Percentiles rank a stretch among this genome's conserved stretches.
phyloP scores from a whole-genome alignment of 148 eudicot genomes.

The Spergularia bocconei region DNA sequence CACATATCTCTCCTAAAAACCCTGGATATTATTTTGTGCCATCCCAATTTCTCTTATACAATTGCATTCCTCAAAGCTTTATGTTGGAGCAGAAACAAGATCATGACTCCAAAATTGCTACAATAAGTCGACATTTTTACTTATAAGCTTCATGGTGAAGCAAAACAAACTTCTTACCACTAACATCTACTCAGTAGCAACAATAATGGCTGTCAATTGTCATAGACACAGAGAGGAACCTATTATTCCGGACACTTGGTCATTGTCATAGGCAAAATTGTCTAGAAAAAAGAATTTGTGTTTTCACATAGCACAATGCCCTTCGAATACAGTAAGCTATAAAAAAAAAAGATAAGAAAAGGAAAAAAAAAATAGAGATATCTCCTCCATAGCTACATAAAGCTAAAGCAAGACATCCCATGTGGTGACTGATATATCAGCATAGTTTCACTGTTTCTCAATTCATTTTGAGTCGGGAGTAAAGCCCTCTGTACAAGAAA shows the following conservation, averaged over 20 bases:
- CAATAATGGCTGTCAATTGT: background rate
- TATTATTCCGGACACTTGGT: background rate
- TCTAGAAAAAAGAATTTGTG: too few relatives aligned
- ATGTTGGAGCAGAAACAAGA: background rate
- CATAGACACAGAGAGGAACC: background rate
- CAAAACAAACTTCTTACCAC: too few relatives aligned
- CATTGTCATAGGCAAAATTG: background rate
- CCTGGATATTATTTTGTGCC: too few relatives aligned
- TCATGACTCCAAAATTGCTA: too few relatives aligned
- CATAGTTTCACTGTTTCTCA: background rate
- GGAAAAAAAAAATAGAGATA: background rate
- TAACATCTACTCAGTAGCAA: background rate
- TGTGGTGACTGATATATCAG: background rate
- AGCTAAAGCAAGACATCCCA: background rate
- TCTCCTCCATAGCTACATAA: background rate
- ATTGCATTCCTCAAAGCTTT: background rate
- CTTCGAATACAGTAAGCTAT: background rate
- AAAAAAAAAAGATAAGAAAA: background rate
- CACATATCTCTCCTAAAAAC: too few relatives aligned
- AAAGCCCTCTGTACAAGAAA: background rate
- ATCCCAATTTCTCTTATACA: too few relatives aligned
- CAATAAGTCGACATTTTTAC: too few relatives aligned
- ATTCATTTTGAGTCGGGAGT: background rate
- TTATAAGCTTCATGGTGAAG: too few relatives aligned
- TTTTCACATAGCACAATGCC: background rate